Evolutionary conservation across 495 filamentous ascomycete genomes (phyloP), one percentile per base, ranked within the genome.

Genomic region (Daldinia decipiens): DNA sequence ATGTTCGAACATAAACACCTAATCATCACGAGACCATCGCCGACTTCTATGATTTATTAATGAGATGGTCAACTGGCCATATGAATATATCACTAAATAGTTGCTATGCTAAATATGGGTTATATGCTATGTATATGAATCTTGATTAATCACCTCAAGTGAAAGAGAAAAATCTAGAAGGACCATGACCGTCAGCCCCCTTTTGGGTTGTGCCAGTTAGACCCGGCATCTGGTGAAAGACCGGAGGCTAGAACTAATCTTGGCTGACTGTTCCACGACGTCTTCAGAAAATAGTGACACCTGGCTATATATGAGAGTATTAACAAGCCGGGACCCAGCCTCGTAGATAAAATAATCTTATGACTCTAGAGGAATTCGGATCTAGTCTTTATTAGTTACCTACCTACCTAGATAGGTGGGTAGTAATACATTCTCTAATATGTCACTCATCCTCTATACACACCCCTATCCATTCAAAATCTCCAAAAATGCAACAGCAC

Each of bases 401-500:
- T 13, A n/a, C n/a, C n/a, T n/a, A n/a, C n/a, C n/a, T n/a, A n/a
- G n/a, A n/a, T n/a, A 12, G 2, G 9, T 34, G 13, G 0, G 34
- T 13, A 40, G 39, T 17, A 40, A 40, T 17, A 1, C 5, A 40
- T 40, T 17, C 39, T 17, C 3, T 17, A 8, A n/a, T 2, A 40
- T 40, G 5, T 6, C 21, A 12, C 9, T 4, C 19, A 11, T 31
- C 21, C 3, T 15, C 4, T 45, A 59, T 17, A n/a, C 36, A 7
- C 1, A 4, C 12, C 9, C 39, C 8, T 29, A n/a, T 17, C 36
- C 17, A 54, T 29, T 0, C 39, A 75, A 52, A 17, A 50, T 60
- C 56, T 58, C 56, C 65, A 75, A 40, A 50, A 75, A 70, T 6
- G 11, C 38, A 7, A 15, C 31, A 4, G 67, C 70, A 31, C 19